These are phyloP conservation scores for Globisporangium polare DNA, from an alignment of 352 stramenopile genomes.

Conservation along the genomic window DNA sequence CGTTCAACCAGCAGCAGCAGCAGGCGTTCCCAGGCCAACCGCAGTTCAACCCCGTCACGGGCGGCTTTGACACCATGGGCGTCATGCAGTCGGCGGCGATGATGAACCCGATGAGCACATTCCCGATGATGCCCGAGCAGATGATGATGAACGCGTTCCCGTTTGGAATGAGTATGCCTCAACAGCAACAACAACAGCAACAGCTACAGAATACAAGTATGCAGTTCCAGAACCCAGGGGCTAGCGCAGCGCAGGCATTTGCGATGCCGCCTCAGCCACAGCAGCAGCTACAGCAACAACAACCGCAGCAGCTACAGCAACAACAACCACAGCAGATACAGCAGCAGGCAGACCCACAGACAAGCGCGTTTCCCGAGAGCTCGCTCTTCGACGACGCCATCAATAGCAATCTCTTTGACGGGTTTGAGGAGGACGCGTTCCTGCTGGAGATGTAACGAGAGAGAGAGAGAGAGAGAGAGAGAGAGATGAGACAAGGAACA, in stretches of 20 bases:
- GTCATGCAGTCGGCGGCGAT: constrained; percentile 42
- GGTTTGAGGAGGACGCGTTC: constrained; percentile 67
- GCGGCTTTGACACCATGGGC: constrained; percentile 24
- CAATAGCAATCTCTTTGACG: constrained; percentile 68
- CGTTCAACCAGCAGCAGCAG: constrained; percentile 29
- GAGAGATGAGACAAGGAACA: not conserved
- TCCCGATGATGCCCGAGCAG: constrained; percentile 39
- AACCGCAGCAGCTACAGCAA: constrained; percentile 11
- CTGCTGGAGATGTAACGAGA: constrained; percentile 59
- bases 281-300: constrained; percentile 14
- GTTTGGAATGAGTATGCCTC: constrained; percentile 27
- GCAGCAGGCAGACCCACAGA: constrained; percentile 19
- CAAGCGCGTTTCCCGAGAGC: constrained; percentile 21
- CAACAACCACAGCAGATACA: constrained; percentile 15
- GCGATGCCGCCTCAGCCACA: not conserved
- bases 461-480: constrained; percentile 3
- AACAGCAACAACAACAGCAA: constrained; percentile 19
- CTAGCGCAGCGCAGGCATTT: constrained; percentile 1
- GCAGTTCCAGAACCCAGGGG: constrained; percentile 14
- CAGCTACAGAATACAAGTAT: constrained; percentile 11
- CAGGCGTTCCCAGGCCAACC: constrained; percentile 30
- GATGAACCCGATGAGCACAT: constrained; percentile 50
- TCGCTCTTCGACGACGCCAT: constrained; percentile 40
- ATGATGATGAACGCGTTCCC: constrained; percentile 44
- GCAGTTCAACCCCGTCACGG: constrained; percentile 15